Evolutionary conservation across 352 stramenopile genomes (phyloP), one percentile per base, ranked within the genome.

Genomic region (Detonula confervacea): DNA sequence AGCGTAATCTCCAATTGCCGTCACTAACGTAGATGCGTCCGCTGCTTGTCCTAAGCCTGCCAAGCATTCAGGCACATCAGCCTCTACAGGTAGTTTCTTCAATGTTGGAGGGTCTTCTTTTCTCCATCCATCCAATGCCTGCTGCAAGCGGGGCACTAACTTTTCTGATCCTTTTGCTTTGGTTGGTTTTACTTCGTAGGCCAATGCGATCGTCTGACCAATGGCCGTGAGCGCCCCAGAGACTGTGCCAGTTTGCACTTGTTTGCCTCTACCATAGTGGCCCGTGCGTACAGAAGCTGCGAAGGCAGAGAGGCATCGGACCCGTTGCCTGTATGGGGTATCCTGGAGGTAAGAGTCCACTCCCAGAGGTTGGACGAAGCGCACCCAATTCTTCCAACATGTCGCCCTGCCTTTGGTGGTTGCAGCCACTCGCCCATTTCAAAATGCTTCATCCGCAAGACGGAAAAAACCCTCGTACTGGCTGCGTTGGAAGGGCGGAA

Each of bases 381-480:
- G 4, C 25, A 6, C 42, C 72, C 73, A 81, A 35, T 52, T 35
- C 33, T 1, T 22, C 56, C 57, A 76, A 12, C 52, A 11, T 24
- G 6, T 27, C 27, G 64, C 24, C 59, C 73, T 42, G 9, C 2
- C 25, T 47, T 37, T 68, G 51, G 51, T 22, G 75, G 72, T 75
- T 55, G 30, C 52, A 56, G 27, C 72, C 72, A 81, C 33, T 74
- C 56, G 14, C 65, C 72, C 72, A 68, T 29, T 7, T 14, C 20
- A 0, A 42, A 47, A 64, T 4, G 27, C 63, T 64, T 33, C 56
- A 60, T 75, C 56, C 16, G 69, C 64, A 80, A 22, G 11, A 65
- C 47, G 33, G 54, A 75, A 68, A 62, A 49, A 18, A 78, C 52
- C 18, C 14, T 56, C 39, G 22, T 67, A 70, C 8, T 18, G 0